Conservation (phyloP, 1,284 basidiomycete genomes). For the Ganoderma sp. region DNA sequence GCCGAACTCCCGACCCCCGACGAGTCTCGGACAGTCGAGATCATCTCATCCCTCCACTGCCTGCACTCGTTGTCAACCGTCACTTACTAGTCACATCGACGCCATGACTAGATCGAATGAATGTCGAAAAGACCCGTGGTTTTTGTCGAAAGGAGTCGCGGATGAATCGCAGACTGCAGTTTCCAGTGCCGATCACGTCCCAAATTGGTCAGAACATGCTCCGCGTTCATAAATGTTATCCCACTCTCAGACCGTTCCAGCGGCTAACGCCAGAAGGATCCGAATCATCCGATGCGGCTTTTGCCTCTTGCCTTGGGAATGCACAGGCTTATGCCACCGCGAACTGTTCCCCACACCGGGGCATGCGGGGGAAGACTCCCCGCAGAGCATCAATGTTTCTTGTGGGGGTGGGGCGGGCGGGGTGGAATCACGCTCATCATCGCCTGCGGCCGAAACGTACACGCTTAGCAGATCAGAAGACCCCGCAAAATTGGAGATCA, state of each 20-base stretch:
- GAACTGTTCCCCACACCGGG: neutral
- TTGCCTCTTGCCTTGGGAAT: neutral
- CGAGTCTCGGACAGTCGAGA: neutral
- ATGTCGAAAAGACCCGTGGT: neutral
- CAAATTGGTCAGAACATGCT: neutral
- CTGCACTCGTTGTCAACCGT: no score
- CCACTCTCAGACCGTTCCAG: neutral
- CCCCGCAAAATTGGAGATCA: neutral
- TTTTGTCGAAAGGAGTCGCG: neutral
- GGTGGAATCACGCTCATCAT: conserved; percentile 1
- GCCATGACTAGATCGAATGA: neutral
- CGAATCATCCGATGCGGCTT: no score
- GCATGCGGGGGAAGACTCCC: neutral
- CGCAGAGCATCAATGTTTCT: neutral
- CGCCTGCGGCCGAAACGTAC: neutral
- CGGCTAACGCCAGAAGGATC: neutral
- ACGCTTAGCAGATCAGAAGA: neutral
- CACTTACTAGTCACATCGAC: neutral
- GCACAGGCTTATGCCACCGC: neutral
- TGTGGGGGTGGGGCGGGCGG: neutral
- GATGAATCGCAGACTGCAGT: neutral
- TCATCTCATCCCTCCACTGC: no score
- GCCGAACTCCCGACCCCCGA: neutral
- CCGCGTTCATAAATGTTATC: neutral
- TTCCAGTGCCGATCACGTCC: neutral